These are phyloP conservation scores for Lantana camara DNA, from an alignment of 257 asterid species.

Conservation along the genomic window DNA sequence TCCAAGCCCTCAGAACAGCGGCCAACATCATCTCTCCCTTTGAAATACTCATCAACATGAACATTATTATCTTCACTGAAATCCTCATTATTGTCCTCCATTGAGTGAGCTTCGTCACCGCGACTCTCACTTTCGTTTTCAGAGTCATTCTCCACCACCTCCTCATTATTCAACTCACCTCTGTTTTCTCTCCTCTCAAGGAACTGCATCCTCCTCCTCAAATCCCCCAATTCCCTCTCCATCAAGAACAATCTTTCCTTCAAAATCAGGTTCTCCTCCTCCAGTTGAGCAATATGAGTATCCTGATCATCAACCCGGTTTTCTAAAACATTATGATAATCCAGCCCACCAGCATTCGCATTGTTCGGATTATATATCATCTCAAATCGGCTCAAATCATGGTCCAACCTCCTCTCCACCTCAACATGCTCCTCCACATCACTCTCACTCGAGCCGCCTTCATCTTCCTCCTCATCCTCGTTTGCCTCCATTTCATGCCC, in stretches of 20 bases:
- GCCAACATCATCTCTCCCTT: constrained; percentile 27
- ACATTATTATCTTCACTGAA: constrained; percentile 37
- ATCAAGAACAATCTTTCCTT: constrained; percentile 81
- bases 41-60: constrained; percentile 26
- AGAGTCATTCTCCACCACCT: constrained; percentile 63
- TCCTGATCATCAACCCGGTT: constrained; percentile 87
- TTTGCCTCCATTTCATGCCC: constrained; percentile 55
- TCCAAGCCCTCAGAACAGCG: constrained; percentile 14
- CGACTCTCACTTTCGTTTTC: constrained; percentile 67
- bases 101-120: constrained; percentile 50
- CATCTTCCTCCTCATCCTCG: constrained; percentile 69
- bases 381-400: constrained; percentile 80
- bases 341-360: constrained; percentile 38
- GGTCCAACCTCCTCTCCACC: constrained; percentile 84
- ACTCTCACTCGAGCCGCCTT: constrained; percentile 77
- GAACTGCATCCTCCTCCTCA: constrained; percentile 70
- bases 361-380: constrained; percentile 66
- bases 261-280: constrained; percentile 75
- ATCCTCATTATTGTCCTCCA: constrained; percentile 56
- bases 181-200: constrained; percentile 54
- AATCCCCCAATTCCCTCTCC: constrained; percentile 71
- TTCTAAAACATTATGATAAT: constrained; percentile 62
- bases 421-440: constrained; percentile 87
- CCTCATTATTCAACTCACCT: constrained; percentile 52
- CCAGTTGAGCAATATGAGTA: constrained; percentile 71